These are phyloP conservation scores for Bolboschoenus planiculmis DNA, from an alignment of 176 grass and related monocot genomes.

Conservation along the genomic window DNA sequence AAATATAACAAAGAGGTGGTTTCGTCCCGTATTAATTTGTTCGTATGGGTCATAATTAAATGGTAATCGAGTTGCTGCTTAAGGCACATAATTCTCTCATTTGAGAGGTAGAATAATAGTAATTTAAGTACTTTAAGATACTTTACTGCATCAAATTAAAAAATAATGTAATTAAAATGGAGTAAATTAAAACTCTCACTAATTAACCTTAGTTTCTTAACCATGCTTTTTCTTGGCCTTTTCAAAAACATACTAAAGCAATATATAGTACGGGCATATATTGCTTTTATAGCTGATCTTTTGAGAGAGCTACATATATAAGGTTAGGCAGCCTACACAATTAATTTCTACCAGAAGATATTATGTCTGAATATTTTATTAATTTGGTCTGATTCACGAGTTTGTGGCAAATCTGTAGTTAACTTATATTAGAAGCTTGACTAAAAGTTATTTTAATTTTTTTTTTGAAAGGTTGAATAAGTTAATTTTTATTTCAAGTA, in stretches of 20 bases:
- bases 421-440: background rate
- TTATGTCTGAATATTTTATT: background rate
- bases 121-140: no score
- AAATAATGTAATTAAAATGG: no score
- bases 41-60: no score
- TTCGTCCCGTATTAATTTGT: no score
- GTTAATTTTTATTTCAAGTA: background rate
- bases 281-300: background rate
- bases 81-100: no score
- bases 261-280: background rate
- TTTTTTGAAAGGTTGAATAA: no score
- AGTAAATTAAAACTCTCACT: background rate
- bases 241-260: background rate
- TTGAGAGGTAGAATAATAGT: no score
- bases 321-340: background rate
- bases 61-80: no score
- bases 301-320: background rate
- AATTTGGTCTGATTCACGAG: background rate
- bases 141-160: no score
- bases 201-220: background rate
- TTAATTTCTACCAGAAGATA: background rate
- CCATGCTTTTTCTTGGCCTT: background rate
- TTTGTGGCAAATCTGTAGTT: background rate
- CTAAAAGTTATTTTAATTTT: no score
- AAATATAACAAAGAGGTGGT: no score